Evolutionary conservation across 1,284 basidiomycete genomes (phyloP).

Genomic region (Austroboletus niveus): DNA sequence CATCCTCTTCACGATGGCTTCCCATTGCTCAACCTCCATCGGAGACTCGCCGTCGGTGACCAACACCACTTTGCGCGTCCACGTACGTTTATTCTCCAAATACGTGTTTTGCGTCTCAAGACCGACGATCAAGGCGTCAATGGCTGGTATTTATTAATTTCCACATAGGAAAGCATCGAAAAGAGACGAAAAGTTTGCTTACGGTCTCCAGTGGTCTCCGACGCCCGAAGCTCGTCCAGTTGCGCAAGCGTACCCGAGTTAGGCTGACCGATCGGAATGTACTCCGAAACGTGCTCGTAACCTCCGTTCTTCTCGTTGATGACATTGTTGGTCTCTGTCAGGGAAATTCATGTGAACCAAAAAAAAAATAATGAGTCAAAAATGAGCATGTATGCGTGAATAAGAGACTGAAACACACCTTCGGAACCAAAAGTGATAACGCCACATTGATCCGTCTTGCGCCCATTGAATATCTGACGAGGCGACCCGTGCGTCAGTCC

Average conservation of each 20-base stretch:
- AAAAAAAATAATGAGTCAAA: no score
- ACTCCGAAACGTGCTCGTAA: slow-evolving; percentile 77
- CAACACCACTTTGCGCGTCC: slow-evolving; percentile 79
- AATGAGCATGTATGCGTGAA: no score
- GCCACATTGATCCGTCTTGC: slow-evolving; percentile 91
- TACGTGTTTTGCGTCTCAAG: slow-evolving; percentile 72
- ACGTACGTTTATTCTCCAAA: slow-evolving; percentile 64
- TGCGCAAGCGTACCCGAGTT: slow-evolving; percentile 74
- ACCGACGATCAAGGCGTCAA: slow-evolving; percentile 85
- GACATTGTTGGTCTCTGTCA: slow-evolving; percentile 71
- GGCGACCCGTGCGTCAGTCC: neutral
- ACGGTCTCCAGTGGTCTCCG: slow-evolving; percentile 68
- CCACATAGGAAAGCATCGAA: neutral
- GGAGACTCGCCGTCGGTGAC: slow-evolving; percentile 80
- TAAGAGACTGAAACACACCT: slow-evolving; percentile 41
- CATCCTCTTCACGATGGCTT: slow-evolving; percentile 70
- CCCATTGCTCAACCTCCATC: slow-evolving; percentile 71
- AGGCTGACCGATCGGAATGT: slow-evolving; percentile 77
- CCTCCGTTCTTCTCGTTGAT: slow-evolving; percentile 61
- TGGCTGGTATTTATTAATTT: slow-evolving; percentile 47
- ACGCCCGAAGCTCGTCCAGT: slow-evolving; percentile 63
- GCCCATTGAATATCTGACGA: slow-evolving; percentile 78
- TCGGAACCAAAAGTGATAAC: slow-evolving; percentile 83
- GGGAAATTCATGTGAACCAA: no score
- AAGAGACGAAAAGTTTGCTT: slow-evolving; percentile 31